phyloP scores from a whole-genome alignment of 2,329 filamentous ascomycete genomes.

The Fusarium miscanthi region DNA sequence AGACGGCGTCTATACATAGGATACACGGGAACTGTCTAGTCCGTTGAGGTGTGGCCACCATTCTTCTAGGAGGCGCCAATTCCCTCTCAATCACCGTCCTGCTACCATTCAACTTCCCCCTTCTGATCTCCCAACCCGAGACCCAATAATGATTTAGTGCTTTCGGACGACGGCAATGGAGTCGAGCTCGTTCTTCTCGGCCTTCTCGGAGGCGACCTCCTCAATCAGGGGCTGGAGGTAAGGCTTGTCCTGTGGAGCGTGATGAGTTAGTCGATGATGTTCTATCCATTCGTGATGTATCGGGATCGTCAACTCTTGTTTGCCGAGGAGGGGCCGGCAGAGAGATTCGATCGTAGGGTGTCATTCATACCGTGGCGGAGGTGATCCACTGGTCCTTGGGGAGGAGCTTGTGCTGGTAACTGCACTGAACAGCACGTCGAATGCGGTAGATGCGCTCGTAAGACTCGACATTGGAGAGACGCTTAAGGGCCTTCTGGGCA shows the following conservation, averaged over 20 bases:
- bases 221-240: conserved; percentile 66
- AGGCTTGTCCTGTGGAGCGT: conserved; percentile 57
- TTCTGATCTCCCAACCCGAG: conserved; percentile 13
- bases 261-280: conserved; percentile 30
- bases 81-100: conserved; percentile 39
- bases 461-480: conserved; percentile 87
- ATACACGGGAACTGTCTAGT: conserved; percentile 51
- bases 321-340: conserved; percentile 30
- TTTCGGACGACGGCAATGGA: conserved; percentile 62
- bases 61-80: conserved; percentile 38
- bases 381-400: conserved; percentile 72
- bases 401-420: conserved; percentile 71
- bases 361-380: conserved; percentile 59
- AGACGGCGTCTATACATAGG: conserved; percentile 51
- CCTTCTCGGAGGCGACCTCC: conserved; percentile 61
- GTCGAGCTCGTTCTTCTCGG: conserved; percentile 65
- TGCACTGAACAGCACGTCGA: conserved; percentile 89
- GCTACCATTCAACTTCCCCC: conserved; percentile 26
- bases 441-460: conserved; percentile 99
- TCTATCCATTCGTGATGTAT: conserved; percentile 14
- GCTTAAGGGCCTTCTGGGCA: conserved; percentile 89
- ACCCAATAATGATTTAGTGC: conserved; percentile 51
- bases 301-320: conserved; percentile 31
- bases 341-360: not conserved
- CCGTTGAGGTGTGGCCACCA: conserved; percentile 39